Evolutionary conservation across 306 rosid genomes (phyloP).

Genomic region (Corylus americana): DNA sequence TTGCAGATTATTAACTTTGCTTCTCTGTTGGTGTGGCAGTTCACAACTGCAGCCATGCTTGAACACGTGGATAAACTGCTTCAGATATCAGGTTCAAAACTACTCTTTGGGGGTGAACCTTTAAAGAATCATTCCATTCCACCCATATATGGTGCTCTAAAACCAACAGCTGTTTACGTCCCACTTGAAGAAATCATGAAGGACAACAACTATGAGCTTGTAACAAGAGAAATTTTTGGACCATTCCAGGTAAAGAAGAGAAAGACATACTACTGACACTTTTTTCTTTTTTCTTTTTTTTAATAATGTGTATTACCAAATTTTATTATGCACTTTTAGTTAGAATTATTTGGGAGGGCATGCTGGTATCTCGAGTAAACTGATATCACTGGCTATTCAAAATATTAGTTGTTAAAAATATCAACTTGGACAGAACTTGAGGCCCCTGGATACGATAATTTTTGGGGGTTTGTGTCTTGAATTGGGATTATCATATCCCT

Average conservation of each 20-base stretch:
- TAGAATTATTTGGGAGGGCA: not conserved
- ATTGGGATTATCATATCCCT: not conserved
- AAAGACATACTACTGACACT: not conserved
- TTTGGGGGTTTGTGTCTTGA: not conserved
- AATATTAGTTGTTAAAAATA: not conserved
- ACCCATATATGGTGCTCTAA: slow-evolving; percentile 70
- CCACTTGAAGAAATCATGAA: slow-evolving; percentile 88
- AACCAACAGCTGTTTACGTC: slow-evolving; percentile 85
- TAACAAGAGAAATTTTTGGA: slow-evolving; percentile 88
- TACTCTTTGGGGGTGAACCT: slow-evolving; percentile 88
- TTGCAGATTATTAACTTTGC: slow-evolving; percentile 25
- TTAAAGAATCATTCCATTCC: slow-evolving; percentile 81
- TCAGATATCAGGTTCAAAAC: slow-evolving; percentile 80
- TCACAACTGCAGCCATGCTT: slow-evolving; percentile 70
- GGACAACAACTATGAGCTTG: slow-evolving; percentile 70
- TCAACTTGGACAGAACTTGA: not conserved
- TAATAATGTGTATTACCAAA: not conserved
- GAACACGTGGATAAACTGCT: slow-evolving; percentile 80
- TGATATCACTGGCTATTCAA: not conserved
- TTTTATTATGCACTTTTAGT: not conserved
- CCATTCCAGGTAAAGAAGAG: slow-evolving; percentile 78
- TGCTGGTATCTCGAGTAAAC: not conserved
- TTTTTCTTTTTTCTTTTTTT: not conserved
- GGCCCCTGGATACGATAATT: not conserved
- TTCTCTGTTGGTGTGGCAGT: slow-evolving; percentile 41